These are phyloP conservation scores for Vanderwaltozyma verrucispora DNA, from an alignment of 805 yeast species.

Conservation along the genomic window DNA sequence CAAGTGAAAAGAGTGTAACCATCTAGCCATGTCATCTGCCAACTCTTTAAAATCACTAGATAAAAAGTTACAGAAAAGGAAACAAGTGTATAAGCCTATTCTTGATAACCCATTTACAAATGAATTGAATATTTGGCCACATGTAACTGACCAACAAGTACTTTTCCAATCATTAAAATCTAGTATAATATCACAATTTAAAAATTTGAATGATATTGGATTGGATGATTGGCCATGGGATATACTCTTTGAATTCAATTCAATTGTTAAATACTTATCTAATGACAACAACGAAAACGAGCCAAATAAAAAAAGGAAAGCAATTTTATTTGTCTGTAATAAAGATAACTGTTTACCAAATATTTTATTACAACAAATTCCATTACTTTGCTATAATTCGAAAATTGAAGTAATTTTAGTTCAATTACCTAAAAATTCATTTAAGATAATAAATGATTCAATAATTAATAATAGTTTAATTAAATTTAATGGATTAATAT, in stretches of 20 bases:
- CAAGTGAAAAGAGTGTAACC: no score
- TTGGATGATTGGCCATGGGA: constrained; percentile 14
- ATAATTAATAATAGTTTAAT: constrained; percentile 1
- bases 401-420: constrained; percentile 37
- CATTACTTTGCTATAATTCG: constrained; percentile 40
- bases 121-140: constrained; percentile 34
- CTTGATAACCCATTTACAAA: constrained; percentile 54
- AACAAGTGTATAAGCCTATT: constrained; percentile 54
- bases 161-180: constrained; percentile 32
- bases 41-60: constrained; percentile 40
- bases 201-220: constrained; percentile 13
- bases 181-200: constrained; percentile 28
- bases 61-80: constrained; percentile 30
- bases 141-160: constrained; percentile 29
- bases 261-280: constrained; percentile 40
- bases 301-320: constrained; percentile 4
- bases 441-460: constrained; percentile 7
- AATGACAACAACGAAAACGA: constrained; percentile 31
- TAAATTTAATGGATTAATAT: constrained; percentile 16
- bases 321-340: constrained; percentile 47
- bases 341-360: constrained; percentile 39
- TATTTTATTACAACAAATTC: constrained; percentile 46
- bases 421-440: constrained; percentile 45
- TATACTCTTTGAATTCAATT: constrained; percentile 34
- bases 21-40: constrained; percentile 1